Conservation (phyloP, 2,329 filamentous ascomycete genomes). For the Colletotrichum lupini region DNA sequence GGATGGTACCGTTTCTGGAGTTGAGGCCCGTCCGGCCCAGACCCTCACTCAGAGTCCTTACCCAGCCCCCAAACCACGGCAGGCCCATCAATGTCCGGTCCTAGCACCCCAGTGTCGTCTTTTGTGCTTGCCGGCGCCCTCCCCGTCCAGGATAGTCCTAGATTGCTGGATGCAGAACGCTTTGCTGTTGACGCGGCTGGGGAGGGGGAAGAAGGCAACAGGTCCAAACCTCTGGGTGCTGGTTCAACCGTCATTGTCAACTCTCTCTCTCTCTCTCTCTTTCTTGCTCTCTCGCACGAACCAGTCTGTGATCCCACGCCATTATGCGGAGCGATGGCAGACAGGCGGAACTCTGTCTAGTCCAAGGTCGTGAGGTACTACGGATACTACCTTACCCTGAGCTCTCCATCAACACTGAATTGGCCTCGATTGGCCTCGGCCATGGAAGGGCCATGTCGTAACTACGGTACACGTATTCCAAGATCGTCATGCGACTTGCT, state of each 20-base stretch:
- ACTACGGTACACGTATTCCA: background rate
- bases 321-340: background rate
- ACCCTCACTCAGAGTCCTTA: too few relatives aligned
- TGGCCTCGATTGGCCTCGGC: background rate
- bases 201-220: background rate
- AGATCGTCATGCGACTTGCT: background rate
- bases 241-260: background rate
- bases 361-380: background rate
- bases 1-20: background rate
- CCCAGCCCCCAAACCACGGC: background rate
- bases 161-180: background rate
- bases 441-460: background rate
- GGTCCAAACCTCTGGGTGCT: background rate
- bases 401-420: background rate
- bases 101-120: background rate
- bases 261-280: too few relatives aligned
- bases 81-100: background rate
- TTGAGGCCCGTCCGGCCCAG: background rate
- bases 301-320: background rate
- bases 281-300: slow-evolving; percentile 1
- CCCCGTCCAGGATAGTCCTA: background rate
- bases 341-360: background rate
- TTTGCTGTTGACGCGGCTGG: background rate
- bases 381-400: background rate
- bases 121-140: background rate